Evolutionary conservation across 495 filamentous ascomycete species (phyloP).

Genomic region (Aspergillus steynii): DNA sequence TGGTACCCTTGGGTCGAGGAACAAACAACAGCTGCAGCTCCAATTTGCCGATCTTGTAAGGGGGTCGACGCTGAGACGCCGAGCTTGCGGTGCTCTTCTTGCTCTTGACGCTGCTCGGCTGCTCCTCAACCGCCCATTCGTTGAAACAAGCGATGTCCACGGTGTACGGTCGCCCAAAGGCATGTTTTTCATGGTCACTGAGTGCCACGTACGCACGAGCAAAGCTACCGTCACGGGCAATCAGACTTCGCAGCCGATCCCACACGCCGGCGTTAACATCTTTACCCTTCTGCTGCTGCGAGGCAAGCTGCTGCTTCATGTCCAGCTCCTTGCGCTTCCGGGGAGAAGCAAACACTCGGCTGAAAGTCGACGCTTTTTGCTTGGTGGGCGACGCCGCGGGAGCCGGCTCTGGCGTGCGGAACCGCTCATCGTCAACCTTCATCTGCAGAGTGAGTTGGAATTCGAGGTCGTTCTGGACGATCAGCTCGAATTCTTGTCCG

Average conservation of each 20-base stretch:
- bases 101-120: slow-evolving; percentile 79
- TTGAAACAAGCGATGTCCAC: slow-evolving; percentile 94
- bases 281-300: slow-evolving; percentile 66
- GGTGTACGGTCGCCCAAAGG: slow-evolving; percentile 81
- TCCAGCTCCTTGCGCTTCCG: slow-evolving; percentile 95
- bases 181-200: slow-evolving; percentile 83
- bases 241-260: slow-evolving; percentile 82
- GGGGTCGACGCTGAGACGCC: slow-evolving; percentile 66
- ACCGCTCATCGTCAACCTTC: slow-evolving; percentile 76
- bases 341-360: slow-evolving; percentile 87
- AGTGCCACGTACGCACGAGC: slow-evolving; percentile 89
- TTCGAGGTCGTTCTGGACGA: slow-evolving; percentile 93
- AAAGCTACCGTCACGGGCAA: slow-evolving; percentile 90
- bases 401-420: slow-evolving; percentile 49
- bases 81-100: slow-evolving; percentile 71
- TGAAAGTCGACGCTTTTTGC: slow-evolving; percentile 83
- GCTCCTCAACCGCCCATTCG: slow-evolving; percentile 93
- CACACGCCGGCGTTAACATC: slow-evolving; percentile 69
- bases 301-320: slow-evolving; percentile 72
- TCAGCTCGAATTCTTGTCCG: slow-evolving; percentile 96
- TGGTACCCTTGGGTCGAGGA: slow-evolving; percentile 83
- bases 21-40: slow-evolving; percentile 93
- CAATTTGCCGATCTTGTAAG: slow-evolving; percentile 92
- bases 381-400: slow-evolving; percentile 51
- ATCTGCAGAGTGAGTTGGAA: slow-evolving; percentile 96